A percentile compares a stretch with the other conserved stretches of the same genome.
These are phyloP conservation scores for Exidia glandulosa DNA, from an alignment of 768 basidiomycete genomes.

Conservation along the genomic window DNA sequence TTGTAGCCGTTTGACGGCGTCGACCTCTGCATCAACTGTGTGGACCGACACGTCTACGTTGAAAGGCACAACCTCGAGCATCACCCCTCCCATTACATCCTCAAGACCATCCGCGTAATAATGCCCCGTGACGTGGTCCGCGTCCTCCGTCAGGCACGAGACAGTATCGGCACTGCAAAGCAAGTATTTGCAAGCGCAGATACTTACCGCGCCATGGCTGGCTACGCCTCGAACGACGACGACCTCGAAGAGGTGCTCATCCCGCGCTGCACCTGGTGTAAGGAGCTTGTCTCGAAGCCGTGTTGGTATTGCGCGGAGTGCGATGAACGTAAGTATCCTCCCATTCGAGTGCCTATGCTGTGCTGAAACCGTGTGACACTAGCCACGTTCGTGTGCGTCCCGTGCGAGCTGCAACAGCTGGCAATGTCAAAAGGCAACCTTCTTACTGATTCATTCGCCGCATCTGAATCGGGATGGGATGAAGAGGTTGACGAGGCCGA, in stretches of 20 bases:
- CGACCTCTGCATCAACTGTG: neutral
- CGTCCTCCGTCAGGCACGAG: neutral
- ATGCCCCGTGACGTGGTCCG: neutral
- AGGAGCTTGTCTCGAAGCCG: neutral
- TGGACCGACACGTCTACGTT: neutral
- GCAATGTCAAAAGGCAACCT: neutral
- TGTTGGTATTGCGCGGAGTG: neutral
- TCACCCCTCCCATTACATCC: neutral
- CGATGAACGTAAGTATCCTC: neutral
- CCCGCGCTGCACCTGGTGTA: conserved; percentile 37
- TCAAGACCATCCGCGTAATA: neutral
- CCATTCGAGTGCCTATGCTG: neutral
- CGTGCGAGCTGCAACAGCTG: neutral
- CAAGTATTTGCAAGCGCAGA: neutral
- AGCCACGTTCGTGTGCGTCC: neutral
- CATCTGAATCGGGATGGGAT: neutral
- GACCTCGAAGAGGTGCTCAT: conserved; percentile 62
- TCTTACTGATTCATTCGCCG: neutral
- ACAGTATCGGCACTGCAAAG: neutral
- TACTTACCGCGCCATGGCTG: neutral
- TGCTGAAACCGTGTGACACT: neutral
- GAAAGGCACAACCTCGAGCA: neutral
- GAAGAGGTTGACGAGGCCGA: neutral
- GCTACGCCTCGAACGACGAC: conserved; percentile 15
- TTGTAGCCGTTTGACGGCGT: neutral